Evolutionary conservation across 345 rosid species (phyloP).

Genomic region (Viola odorata): DNA sequence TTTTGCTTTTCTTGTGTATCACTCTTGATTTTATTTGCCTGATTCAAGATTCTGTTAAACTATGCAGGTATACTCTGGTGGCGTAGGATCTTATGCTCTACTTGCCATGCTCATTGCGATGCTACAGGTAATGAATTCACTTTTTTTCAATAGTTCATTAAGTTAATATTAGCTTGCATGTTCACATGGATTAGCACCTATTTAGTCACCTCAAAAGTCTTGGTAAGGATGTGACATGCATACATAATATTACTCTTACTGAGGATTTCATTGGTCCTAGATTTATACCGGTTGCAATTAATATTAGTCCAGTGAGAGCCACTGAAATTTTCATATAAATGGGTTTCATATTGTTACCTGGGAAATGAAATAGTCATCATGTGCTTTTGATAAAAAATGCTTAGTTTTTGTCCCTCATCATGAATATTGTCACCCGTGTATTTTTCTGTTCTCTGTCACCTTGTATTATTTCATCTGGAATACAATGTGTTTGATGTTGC

Average conservation of each 20-base stretch:
- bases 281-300: background rate
- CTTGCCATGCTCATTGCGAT: conserved; percentile 80
- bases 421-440: too few species aligned
- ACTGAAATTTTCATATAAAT: background rate
- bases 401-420: too few species aligned
- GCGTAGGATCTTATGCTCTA: conserved; percentile 90
- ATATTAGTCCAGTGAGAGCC: background rate
- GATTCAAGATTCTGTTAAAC: conserved; percentile 21
- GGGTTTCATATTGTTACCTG: background rate
- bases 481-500: conserved; percentile 25
- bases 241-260: too few species aligned
- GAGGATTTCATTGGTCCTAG: background rate
- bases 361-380: background rate
- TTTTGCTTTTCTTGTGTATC: background rate
- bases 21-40: conserved; percentile 3
- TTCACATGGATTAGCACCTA: background rate
- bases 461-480: too few species aligned
- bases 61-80: conserved; percentile 85
- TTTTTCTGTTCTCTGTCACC: too few species aligned
- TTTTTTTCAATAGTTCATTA: background rate
- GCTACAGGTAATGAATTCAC: conserved; percentile 51
- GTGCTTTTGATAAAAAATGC: background rate
- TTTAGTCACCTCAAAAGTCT: background rate
- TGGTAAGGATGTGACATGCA: too few species aligned
- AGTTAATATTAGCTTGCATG: background rate